Base-by-base conservation (phyloP, 352 stramenopile genomes). In the Phytophthora megakarya region DNA sequence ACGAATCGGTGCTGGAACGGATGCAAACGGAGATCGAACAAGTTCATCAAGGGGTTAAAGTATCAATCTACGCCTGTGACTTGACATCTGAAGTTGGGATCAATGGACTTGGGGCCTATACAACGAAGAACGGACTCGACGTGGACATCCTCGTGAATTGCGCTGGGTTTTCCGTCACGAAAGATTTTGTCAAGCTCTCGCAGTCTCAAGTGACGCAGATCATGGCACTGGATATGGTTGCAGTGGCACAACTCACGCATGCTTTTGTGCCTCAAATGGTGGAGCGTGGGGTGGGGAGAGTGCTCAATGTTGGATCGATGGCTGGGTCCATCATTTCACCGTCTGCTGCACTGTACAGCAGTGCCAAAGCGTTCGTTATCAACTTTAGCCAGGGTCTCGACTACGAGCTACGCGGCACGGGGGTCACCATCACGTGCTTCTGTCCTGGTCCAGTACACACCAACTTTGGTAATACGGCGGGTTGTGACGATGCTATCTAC, bases 121-220 rank as follows among this genome's bases (percentile, higher is more conserved):
- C 81, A 9, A 43, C 53, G 12, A 58, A 81, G n/a, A 78, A 89
- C 56, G 67, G 78, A 33, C 48, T 88, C 3, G 51, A 66, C 5
- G 70, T 93, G 16, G 84, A 93, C 47, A 84, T 96, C 21, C 71
- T 96, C 21, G 72, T 95, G 52, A 93, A 95, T 50, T 90, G 87
- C 50, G 86, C 82, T 0, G 74, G 80, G 10, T 72, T 83, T 26
- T 79, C 76, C 4, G 32, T 76, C 32, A 70, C 56, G 1, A 71
- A 71, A 23, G 48, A 56, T 44, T 85, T 90, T 42, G 33, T 72
- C 12, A 53, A 74, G 33, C 53, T 85, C 11, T 67, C 72, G 2
- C 32, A 32, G 26, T 28, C 61, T 12, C 49, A 74, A n/a, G 47
- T 92, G 19, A 72, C 76, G 22, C 67, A 83, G 30, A 66, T 93